Evolutionary conservation across 306 rosid species (phyloP).

Genomic region (Prinsepia uniflora): DNA sequence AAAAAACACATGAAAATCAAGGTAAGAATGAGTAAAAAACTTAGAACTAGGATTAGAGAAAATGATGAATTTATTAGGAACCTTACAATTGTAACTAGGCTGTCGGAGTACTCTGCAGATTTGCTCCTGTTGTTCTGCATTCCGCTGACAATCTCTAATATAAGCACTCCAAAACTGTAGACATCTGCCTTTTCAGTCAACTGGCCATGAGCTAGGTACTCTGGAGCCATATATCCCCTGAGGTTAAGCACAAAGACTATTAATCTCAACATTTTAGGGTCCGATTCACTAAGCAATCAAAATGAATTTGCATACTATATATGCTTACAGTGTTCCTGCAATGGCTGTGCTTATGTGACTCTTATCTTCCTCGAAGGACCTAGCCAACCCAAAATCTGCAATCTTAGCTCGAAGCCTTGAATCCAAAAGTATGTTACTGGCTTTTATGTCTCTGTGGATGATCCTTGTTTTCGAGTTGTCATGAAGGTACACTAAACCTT

Average conservation of each 20-base stretch:
- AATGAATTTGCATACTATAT: background rate
- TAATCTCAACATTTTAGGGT: background rate
- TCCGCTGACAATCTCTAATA: slow-evolving; percentile 70
- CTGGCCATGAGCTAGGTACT: slow-evolving; percentile 90
- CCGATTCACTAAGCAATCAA: background rate
- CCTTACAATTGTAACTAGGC: slow-evolving; percentile 64
- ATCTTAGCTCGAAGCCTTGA: slow-evolving; percentile 71
- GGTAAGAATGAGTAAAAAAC: slow-evolving; percentile 9
- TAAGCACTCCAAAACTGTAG: slow-evolving; percentile 76
- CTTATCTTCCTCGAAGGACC: slow-evolving; percentile 78
- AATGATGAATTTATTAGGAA: slow-evolving; percentile 5
- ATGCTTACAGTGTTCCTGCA: slow-evolving; percentile 84
- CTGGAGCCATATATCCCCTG: slow-evolving; percentile 98
- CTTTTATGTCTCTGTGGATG: slow-evolving; percentile 90
- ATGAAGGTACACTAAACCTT: slow-evolving; percentile 81
- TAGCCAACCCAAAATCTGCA: slow-evolving; percentile 96
- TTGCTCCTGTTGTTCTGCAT: slow-evolving; percentile 72
- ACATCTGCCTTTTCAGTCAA: slow-evolving; percentile 87
- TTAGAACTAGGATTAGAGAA: background rate
- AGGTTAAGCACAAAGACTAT: background rate
- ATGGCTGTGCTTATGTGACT: slow-evolving; percentile 94
- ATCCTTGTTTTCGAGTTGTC: slow-evolving; percentile 63
- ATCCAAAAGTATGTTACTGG: slow-evolving; percentile 84
- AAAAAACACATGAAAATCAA: slow-evolving; percentile 13
- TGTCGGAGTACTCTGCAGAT: slow-evolving; percentile 61